Evolutionary conservation across 1,284 basidiomycete species (phyloP), one percentile per base, ranked within the genome.

Genomic region (Ustilago hordei): DNA sequence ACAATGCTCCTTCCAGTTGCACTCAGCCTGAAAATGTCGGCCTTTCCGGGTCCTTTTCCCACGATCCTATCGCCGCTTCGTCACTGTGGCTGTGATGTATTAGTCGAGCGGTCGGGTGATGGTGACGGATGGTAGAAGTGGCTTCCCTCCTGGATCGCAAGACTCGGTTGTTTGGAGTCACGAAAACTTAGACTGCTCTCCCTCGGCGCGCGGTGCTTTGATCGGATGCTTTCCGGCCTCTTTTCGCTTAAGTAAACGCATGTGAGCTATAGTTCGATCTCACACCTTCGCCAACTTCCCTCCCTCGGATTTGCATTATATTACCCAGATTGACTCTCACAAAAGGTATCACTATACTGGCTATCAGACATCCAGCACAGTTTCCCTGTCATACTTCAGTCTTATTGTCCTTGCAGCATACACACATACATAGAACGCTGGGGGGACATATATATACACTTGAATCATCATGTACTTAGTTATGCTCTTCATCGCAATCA

Each of bases 211-310:
- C 69, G 69, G 69, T 43, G 60, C 65, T 64, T 74, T 74, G 58
- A 61, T 64, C 71, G 71, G 71, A 60, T 32, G 28, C 55, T 55
- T 50, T 55, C 60, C 71, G 58, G 71, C 56, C 41, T 55, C 32
- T 57, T 67, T 52, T 55, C 19, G 3, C n/a, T 31, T 12, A 23
- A 59, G 36, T 17, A 39, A 28, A 28, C 3, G 23, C 23, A 28
- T 28, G 23, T 28, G 23, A 28, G 23, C 23, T 3, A 28, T 28
- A 28, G 23, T 28, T 28, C 23, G 23, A 28, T 28, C 3, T 28
- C 23, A 3, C 23, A 28, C 23, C 23, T 28, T 28, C 23, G 23
- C 23, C 23, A 28, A 28, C 23, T 28, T 28, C 23, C 23, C 23
- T 28, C 23, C 3, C 23, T 28, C 23, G 23, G 23, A 28, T 28